Base-by-base conservation (phyloP, 78 protist genomes). In the Cavenderia fasciculata region DNA sequence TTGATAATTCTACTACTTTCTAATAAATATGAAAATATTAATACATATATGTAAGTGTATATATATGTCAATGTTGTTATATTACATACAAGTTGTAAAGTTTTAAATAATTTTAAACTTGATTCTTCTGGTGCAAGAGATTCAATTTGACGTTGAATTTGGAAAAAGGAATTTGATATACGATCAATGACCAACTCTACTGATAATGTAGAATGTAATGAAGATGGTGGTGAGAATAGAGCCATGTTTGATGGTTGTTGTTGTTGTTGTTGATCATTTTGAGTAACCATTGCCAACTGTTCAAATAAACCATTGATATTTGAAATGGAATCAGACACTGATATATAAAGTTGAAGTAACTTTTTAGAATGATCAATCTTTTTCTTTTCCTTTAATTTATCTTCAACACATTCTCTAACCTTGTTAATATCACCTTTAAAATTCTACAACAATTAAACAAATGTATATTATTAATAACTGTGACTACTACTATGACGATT, bases 331-430 rank as follows among this genome's bases (percentile, higher is more conserved):
- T 79, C 88, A 38, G 65, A 66, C 8, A 79, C 41, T 29, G 88
- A 79, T 23, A 79, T 79, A 52, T 66, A 79, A 21, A 79, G 29
- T 40, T 79, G 88, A 4, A 79, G 40, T 34, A 79, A 12, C 46
- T 79, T 44, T 54, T 79, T 79, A 12, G 59, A 65, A 46, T 79
- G 74, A 63, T 79, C 88, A 27, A 79, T 79, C 31, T 56, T 34
- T 65, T 79, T 79, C 76, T 79, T 79, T 40, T 79, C 88, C 21
- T 52, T 62, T 51, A 79, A 36, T 52, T 66, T 79, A 51, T 79
- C 88, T 29, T 79, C 76, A 8, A 79, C 88, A 41, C 63, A 65
- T 54, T 66, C 88, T 40, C 88, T 79, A 65, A 79, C 88, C 29
- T 66, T 62, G 19, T 63, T 33, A 29, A 79, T 66, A 33, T 79